Evolutionary conservation across 805 yeast genomes (phyloP), one percentile per base, ranked within the genome.

Genomic region (Yarrowia alimentaria): DNA sequence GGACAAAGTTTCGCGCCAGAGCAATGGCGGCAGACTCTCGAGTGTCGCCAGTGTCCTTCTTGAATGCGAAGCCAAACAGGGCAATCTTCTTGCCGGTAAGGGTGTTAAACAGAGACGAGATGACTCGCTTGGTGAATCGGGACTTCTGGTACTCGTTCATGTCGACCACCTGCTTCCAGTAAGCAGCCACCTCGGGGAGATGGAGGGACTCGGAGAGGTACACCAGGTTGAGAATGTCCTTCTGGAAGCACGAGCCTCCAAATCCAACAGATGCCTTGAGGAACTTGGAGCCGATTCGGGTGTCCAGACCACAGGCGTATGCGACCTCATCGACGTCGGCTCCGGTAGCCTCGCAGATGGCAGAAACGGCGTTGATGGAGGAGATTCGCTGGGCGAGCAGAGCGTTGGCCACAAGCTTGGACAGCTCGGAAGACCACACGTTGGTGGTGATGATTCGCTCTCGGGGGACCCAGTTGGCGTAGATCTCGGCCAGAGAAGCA

Each of bases 231-330:
- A 61, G 59, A 29, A 61, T 59, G 32, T 61, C 64, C 55, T 61
- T 61, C 56, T 61, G 64, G 58, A 61, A 61, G 48, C 64, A 61
- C 8, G 62, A 60, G 35, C 64, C 64, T 7, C 64, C 64, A 43
- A 61, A 61, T 9, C 64, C 64, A 33, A 61, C 64, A 25, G 64
- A 62, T 25, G 64, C 59, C 54, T 59, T 61, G 49, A 61, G 52
- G 56, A 60, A 61, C 52, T 59, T 60, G 54, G 63, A 58, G 13
- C 64, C 65, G 38, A 61, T 60, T 42, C 65, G 60, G 24, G 60
- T 31, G 43, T 61, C 65, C 12, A 59, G 57, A 37, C 65, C 65
- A 40, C 58, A 56, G 25, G 65, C 65, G 52, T 58, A 54, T 10
- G 64, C 59, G 18, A 61, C 64, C 55, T 61, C 64, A 30, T 61